These are phyloP conservation scores for Boechera retrofracta DNA, from an alignment of 345 rosid genomes.

Conservation along the genomic window DNA sequence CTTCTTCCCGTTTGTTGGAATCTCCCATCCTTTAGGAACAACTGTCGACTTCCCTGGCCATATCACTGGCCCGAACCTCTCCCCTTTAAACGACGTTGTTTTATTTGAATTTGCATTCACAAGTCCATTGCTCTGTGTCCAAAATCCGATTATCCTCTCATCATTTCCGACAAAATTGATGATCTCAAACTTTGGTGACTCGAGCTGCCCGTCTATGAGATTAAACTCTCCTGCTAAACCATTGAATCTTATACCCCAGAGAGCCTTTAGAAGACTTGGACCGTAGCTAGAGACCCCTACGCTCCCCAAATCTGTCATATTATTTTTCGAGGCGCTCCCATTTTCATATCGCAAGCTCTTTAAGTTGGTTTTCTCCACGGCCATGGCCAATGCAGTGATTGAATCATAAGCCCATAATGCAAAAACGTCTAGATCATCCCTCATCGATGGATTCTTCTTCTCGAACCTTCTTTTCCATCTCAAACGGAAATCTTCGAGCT, in stretches of 20 bases:
- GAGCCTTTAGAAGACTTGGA: slow-evolving; percentile 38
- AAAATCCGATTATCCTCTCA: slow-evolving; percentile 48
- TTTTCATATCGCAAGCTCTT: not conserved
- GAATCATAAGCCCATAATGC: slow-evolving; percentile 54
- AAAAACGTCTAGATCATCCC: not conserved
- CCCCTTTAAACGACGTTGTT: not conserved
- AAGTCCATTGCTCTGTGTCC: slow-evolving; percentile 44
- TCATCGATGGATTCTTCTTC: not conserved
- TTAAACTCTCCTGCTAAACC: slow-evolving; percentile 53
- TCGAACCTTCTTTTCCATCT: slow-evolving; percentile 37
- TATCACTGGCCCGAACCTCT: slow-evolving; percentile 23
- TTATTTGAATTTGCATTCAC: slow-evolving; percentile 11
- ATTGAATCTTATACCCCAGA: slow-evolving; percentile 40
- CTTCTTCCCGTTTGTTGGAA: slow-evolving; percentile 45
- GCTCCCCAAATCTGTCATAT: slow-evolving; percentile 19
- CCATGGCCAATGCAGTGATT: slow-evolving; percentile 50
- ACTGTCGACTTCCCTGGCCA: slow-evolving; percentile 58
- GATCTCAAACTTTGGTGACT: slow-evolving; percentile 50
- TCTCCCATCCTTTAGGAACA: slow-evolving; percentile 49
- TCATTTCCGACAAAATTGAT: slow-evolving; percentile 47
- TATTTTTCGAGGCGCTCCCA: not conserved
- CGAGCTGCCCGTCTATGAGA: slow-evolving; percentile 48
- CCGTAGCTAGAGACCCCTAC: slow-evolving; percentile 38
- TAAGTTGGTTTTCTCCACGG: slow-evolving; percentile 37
- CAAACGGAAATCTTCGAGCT: slow-evolving; percentile 21